Evolutionary conservation across 768 basidiomycete species (phyloP), one percentile per base, ranked within the genome.

Genomic region (Gyrodon lividus): DNA sequence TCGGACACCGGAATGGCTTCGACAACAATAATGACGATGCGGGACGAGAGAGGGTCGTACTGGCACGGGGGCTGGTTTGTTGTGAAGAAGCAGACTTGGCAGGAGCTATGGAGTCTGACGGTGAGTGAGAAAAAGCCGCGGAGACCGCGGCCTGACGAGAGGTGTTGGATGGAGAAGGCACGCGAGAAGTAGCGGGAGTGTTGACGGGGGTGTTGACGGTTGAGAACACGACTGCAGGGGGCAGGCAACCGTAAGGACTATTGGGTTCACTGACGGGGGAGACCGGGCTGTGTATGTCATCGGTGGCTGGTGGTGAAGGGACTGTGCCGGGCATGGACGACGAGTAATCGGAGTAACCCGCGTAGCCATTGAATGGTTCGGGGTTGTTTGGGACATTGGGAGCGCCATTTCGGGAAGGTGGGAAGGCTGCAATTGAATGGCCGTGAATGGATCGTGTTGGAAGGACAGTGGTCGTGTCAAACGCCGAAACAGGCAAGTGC

Each of bases 1-100:
- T 95, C 9, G 94, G 94, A 75, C 94, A 98, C 42, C 83, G 79
- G 81, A 93, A 95, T 4, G 92, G 91, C 70, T 94, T 94, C 51
- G 82, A 83, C 43, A 88, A 72, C 34, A 89, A 70, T n/a, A 88
- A 70, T 4, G 84, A 81, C 0, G 84, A 74, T 13, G 80, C 73
- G 55, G 77, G 75, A 9, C 70, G 77, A 28, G 78, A 79, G 51
- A 75, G 74, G 13, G 78, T 75, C 7, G 77, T 75, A 54, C 70
- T 72, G 1, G 77, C 70, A 16, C 74, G 74, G 2, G 72, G 57
- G 44, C 52, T 59, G 1, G 52, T 50, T 35, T 56, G 58, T 12
- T 61, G 64, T 0, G 68, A 64, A 1, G 72, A 67, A 1, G 67
- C 56, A 1, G 68, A 41, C 20, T 59, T 62, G 40, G 62, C 43